Percentiles rank a stretch among this genome's conserved stretches.
phyloP scores from a whole-genome alignment of 257 asterid genomes.

The Cordia subcordata region DNA sequence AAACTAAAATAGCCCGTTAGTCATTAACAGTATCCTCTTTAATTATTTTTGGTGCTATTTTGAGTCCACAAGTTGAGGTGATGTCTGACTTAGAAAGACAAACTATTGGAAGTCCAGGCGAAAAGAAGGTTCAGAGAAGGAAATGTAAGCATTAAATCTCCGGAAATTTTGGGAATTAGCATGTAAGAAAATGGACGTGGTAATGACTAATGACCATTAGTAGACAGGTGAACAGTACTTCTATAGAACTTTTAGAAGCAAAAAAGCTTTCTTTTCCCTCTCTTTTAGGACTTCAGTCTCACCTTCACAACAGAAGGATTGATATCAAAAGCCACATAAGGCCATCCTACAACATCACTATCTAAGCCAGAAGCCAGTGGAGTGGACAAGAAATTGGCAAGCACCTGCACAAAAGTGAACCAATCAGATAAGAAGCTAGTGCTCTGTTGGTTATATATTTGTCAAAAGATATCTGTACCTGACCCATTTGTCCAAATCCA shows the following conservation, averaged over 20 bases:
- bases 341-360: slow-evolving; percentile 57
- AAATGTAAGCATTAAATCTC: too few relatives aligned
- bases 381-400: slow-evolving; percentile 86
- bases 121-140: too few relatives aligned
- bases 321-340: slow-evolving; percentile 88
- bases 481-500: slow-evolving; percentile 97
- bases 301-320: slow-evolving; percentile 93
- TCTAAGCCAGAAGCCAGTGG: slow-evolving; percentile 78
- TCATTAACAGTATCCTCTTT: too few relatives aligned
- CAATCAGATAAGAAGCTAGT: slow-evolving; percentile 14
- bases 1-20: too few relatives aligned
- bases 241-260: slow-evolving; percentile 10
- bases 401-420: slow-evolving; percentile 48
- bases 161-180: too few relatives aligned
- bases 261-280: background rate
- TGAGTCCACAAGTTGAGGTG: too few relatives aligned
- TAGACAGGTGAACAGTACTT: too few relatives aligned
- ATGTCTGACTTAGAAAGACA: too few relatives aligned
- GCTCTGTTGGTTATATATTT: background rate
- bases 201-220: too few relatives aligned
- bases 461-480: slow-evolving; percentile 43
- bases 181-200: too few relatives aligned
- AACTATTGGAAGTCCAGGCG: too few relatives aligned
- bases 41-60: too few relatives aligned
- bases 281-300: slow-evolving; percentile 11